Conservation (phyloP, 2,329 filamentous ascomycete genomes). For the Epichloe glyceriae region DNA sequence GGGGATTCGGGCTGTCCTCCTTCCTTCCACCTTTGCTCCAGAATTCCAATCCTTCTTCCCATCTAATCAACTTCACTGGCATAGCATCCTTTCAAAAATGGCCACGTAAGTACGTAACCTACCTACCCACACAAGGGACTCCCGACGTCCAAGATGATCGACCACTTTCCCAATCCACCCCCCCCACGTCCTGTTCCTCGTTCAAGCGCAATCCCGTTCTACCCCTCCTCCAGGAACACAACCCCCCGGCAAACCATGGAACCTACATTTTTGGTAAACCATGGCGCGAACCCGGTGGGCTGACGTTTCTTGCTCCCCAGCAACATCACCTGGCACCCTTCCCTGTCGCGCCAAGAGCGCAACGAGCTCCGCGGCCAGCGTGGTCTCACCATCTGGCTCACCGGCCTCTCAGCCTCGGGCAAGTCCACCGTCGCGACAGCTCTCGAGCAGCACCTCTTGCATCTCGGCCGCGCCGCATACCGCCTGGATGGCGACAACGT, state of each 20-base stretch:
- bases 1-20: too few relatives aligned
- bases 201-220: neutral
- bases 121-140: neutral
- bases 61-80: neutral
- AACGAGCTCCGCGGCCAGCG: constrained; percentile 64
- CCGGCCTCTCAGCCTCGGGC: constrained; percentile 86
- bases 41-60: neutral
- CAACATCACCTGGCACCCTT: constrained; percentile 84
- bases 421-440: constrained; percentile 96
- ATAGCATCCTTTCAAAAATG: constrained; percentile 4
- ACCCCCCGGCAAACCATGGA: too few relatives aligned
- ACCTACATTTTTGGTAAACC: too few relatives aligned
- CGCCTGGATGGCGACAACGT: constrained; percentile 97
- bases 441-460: constrained; percentile 91
- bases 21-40: too few relatives aligned
- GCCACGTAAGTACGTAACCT: constrained; percentile 9
- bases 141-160: neutral
- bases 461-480: constrained; percentile 73
- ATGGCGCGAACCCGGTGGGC: too few relatives aligned
- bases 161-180: neutral
- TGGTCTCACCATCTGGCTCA: constrained; percentile 96
- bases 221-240: neutral
- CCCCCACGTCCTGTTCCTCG: neutral
- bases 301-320: constrained; percentile 27
- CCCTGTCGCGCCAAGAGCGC: constrained; percentile 67